These are phyloP conservation scores for Serendipita sp. DNA, from an alignment of 768 basidiomycete species.

Conservation along the genomic window DNA sequence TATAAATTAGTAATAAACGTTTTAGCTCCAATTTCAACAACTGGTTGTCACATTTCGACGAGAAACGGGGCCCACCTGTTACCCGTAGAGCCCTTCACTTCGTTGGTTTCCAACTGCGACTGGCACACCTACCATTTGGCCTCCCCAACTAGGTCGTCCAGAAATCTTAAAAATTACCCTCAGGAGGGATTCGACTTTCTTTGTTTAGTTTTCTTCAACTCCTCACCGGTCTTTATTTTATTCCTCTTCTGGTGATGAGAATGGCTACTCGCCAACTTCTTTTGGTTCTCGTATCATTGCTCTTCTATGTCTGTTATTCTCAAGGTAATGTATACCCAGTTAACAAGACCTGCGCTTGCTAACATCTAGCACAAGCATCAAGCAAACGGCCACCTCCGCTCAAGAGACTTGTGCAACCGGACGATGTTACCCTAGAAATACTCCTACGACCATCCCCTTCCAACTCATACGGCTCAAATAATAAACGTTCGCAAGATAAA, in stretches of 20 bases:
- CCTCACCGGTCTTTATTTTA: neutral
- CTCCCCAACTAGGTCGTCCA: too few species aligned
- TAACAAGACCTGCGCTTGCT: neutral
- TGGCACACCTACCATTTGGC: too few species aligned
- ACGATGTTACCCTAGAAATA: conserved; percentile 37
- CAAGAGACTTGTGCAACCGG: conserved; percentile 33
- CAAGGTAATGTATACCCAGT: neutral
- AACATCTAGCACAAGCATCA: conserved; percentile 23
- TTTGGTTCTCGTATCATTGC: neutral
- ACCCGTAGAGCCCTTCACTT: too few species aligned
- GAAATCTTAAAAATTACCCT: neutral
- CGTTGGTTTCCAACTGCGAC: too few species aligned
- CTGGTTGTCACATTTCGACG: too few species aligned
- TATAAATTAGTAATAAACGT: neutral
- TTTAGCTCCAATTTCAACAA: neutral
- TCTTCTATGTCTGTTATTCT: neutral
- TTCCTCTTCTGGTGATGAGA: neutral
- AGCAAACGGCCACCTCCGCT: conserved; percentile 31
- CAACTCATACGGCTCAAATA: conserved; percentile 17
- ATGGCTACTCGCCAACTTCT: neutral
- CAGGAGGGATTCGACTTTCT: neutral
- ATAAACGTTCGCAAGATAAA: neutral
- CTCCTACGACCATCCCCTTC: conserved; percentile 26
- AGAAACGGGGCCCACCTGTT: too few species aligned
- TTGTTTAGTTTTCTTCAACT: neutral